Percentiles rank a stretch among this genome's conserved stretches.
Conservation (phyloP, 352 stramenopile species). For the Globisporangium recalcitrans region DNA sequence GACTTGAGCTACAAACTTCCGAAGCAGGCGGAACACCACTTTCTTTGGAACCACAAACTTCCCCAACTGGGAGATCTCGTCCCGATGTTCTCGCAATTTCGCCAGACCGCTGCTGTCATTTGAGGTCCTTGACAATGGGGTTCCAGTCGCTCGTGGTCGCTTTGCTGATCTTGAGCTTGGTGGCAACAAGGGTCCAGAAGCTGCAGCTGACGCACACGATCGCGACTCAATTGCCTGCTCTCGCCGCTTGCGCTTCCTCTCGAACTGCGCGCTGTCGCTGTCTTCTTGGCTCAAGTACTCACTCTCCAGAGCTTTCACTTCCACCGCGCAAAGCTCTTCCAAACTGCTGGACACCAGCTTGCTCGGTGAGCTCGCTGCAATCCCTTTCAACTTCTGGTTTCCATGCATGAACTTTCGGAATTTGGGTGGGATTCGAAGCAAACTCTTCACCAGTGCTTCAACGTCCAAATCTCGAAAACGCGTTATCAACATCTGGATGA, state of each 20-base stretch:
- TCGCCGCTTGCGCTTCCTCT: constrained; percentile 43
- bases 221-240: constrained; percentile 45
- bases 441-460: constrained; percentile 24
- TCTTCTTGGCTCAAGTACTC: constrained; percentile 59
- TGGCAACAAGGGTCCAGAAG: neutral
- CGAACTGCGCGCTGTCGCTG: constrained; percentile 12
- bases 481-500: constrained; percentile 40
- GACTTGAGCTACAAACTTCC: constrained; percentile 43
- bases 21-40: constrained; percentile 40
- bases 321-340: constrained; percentile 18
- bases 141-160: neutral
- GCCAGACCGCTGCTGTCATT: constrained; percentile 11
- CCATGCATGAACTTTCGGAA: constrained; percentile 48
- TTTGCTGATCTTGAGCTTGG: neutral
- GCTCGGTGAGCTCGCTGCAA: constrained; percentile 12
- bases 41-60: constrained; percentile 39
- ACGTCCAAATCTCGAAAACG: constrained; percentile 35
- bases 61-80: constrained; percentile 39
- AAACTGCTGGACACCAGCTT: neutral
- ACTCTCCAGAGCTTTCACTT: constrained; percentile 33
- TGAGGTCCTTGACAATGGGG: neutral
- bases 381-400: constrained; percentile 27
- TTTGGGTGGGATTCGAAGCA: constrained; percentile 26
- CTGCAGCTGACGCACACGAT: constrained; percentile 25
- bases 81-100: constrained; percentile 48